phyloP scores from a whole-genome alignment of 1,284 basidiomycete species.

The Melampsora americana region DNA sequence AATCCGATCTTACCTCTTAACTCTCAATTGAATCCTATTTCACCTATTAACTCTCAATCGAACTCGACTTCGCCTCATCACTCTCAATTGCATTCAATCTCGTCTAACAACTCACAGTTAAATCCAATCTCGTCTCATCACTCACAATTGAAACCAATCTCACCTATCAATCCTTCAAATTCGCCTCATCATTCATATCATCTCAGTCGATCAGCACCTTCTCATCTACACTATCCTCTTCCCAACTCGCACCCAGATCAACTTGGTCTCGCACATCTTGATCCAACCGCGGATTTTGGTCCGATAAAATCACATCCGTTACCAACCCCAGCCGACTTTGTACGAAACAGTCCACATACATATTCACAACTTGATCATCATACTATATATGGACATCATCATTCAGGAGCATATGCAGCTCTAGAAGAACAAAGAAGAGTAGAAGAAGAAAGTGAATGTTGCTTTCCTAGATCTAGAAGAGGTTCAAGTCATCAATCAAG shows the following conservation, averaged over 20 bases:
- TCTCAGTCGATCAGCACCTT: conserved; percentile 18
- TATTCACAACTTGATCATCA: neutral
- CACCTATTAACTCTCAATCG: neutral
- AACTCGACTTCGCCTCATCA: no score
- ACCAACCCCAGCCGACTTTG: neutral
- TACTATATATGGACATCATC: neutral
- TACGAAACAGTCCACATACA: neutral
- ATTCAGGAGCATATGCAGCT: neutral
- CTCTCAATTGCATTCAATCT: neutral
- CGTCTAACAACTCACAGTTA: no score
- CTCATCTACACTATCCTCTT: neutral
- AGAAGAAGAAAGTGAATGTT: conserved; percentile 6
- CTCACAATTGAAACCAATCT: neutral
- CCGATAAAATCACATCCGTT: conserved; percentile 8
- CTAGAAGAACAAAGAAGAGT: conserved; percentile 3
- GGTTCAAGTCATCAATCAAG: neutral
- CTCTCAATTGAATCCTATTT: neutral
- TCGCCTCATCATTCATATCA: conserved; percentile 7
- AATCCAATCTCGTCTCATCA: neutral
- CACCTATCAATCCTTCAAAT: neutral
- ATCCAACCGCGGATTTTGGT: neutral
- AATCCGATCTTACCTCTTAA: conserved; percentile 5
- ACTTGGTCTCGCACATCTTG: neutral
- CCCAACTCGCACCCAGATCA: neutral
- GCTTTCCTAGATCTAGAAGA: conserved; percentile 9